Base-by-base conservation (phyloP, 371 early-diverging fungal species). In the Mortierella polycephala region DNA sequence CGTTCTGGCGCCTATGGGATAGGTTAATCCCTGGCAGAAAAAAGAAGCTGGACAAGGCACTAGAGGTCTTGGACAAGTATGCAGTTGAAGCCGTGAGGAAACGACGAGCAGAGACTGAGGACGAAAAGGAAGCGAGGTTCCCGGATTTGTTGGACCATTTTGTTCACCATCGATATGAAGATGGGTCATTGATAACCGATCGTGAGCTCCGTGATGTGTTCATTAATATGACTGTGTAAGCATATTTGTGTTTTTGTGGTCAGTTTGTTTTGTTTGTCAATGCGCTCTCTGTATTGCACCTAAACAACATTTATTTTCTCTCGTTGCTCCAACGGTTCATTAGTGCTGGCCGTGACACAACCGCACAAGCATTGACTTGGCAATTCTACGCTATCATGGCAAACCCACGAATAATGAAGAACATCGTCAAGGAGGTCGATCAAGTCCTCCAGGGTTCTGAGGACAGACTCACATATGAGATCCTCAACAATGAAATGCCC, bases 311-410 rank as follows among this genome's bases (percentile, higher is more conserved):
- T 51, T 4, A 18, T 51, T 51, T 18, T 51, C 20, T 51, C 47
- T 14, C 47, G 5, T 50, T 30, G 30, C 30, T 30, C 30, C 30
- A 30, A 30, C 30, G 30, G 30, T 16, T 18, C 9, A 18, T n/a
- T 51, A 60, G 58, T 59, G 63, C 69, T 49, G 81, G 81, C 21
- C 76, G 83, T 49, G 83, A 83, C 37, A 88, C 88, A 10, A 89
- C 88, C 16, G 89, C 90, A 18, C 85, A 91, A 66, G 88, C 93
- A 0, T 81, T 94, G 20, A 87, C 86, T 7, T 94, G 94, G 94
- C 84, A 88, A 37, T 87, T 91, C 64, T 91, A 85, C 57, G 81
- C 81, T 42, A 81, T 94, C 20, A 72, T 85, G 71, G 68, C 64
- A 37, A 84, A 91, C 68, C 90, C 90, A 0, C 66, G 80, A 1